Base-by-base conservation (phyloP, 2,329 filamentous ascomycete genomes). In the Geoglossum cookeanum region DNA sequence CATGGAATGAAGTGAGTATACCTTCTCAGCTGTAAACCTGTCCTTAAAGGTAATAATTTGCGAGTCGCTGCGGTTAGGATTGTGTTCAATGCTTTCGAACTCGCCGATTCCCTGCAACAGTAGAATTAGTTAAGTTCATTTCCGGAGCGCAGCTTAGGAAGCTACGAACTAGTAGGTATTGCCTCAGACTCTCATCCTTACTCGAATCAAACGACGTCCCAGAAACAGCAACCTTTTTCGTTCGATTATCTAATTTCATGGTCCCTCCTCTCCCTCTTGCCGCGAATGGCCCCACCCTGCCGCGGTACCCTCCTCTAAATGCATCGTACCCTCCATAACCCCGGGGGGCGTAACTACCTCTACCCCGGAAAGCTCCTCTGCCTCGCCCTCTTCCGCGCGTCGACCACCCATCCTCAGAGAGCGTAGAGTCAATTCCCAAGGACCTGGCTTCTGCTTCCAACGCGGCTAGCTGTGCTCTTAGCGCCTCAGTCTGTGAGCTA, bases 231-330 rank as follows among this genome's bases (percentile, higher is more conserved):
- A 92, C 72, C 60, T 76, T 81, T 66, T 78, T 84, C 0, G 87
- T 83, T 49, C 87, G 75, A 66, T 90, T 89, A 64, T 92, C 87
- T 27, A 92, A 74, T 17, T 83, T 83, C 62, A 83, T 84, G 35
- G 76, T 27, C 75, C 78, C 64, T 4, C 70, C 71, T 32, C 70
- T 63, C 22, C 64, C 64, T 55, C 63, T 61, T 5, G 61, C 59
- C 57, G 66, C 64, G 60, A 62, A 62, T 51, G 60, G 47, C 69
- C 70, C 52, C 77, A 75, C 55, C 75, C 72, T 32, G 35, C 75
- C 75, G 49, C 72, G 67, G 58, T 71, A 73, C 0, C 70, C 69
- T 11, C 75, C 74, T 54, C 74, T 61, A 60, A 64, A 72, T 9
- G 67, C 66, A 55, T 70, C 68, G 59, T 67, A 72, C 9, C 65